Conservation (phyloP, 2,329 filamentous ascomycete species). For the Macroventuria anomochaeta region DNA sequence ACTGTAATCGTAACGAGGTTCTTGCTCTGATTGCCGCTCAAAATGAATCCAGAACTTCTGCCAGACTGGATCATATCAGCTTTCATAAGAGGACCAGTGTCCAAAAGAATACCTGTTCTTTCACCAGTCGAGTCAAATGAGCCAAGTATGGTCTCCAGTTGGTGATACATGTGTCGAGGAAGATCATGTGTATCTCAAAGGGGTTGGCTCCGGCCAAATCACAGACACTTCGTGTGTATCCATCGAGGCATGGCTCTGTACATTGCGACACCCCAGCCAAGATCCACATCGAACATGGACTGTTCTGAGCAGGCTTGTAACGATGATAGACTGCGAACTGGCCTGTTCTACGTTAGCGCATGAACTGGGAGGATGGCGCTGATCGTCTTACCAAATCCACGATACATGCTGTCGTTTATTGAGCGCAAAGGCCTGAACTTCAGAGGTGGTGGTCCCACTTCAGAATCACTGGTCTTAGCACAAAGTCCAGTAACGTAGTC, state of each 20-base stretch:
- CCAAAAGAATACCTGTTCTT: constrained; percentile 2
- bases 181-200: constrained; percentile 32
- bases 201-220: constrained; percentile 20
- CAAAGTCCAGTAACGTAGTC: constrained; percentile 28
- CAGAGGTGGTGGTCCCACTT: constrained; percentile 28
- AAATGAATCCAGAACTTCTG: background rate
- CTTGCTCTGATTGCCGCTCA: background rate
- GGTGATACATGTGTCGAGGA: constrained; percentile 26
- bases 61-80: background rate
- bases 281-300: constrained; percentile 3
- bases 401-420: background rate
- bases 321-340: constrained; percentile 26
- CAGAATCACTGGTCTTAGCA: constrained; percentile 17
- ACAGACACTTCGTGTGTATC: background rate
- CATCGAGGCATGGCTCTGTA: background rate
- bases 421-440: constrained; percentile 1
- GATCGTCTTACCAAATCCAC: constrained; percentile 2
- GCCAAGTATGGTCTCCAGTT: constrained; percentile 29
- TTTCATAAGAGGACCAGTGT: too few species aligned
- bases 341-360: too few species aligned
- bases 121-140: constrained; percentile 15
- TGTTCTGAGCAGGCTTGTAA: constrained; percentile 5
- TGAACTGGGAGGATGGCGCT: too few species aligned
- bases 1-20: constrained; percentile 22
- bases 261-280: background rate